Base-by-base conservation (phyloP, 305 asterid genomes). In the Fraxinus platypoda region DNA sequence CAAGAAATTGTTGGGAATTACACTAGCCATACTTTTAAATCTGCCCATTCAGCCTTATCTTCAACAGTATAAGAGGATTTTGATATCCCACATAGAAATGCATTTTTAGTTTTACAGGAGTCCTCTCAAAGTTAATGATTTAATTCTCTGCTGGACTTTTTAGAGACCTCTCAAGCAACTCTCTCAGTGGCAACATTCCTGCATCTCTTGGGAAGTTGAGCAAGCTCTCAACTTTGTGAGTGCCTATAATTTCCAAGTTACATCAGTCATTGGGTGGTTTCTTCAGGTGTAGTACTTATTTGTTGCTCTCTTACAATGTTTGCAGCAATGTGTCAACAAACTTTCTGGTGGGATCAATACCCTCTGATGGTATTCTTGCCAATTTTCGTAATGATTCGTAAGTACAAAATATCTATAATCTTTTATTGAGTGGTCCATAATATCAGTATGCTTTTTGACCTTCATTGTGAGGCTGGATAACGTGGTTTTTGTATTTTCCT, bases 151-250 rank as follows among this genome's bases (percentile, higher is more conserved):
- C 81, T 84, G 78, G 78, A 81, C 85, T 80, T 68, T 81, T 54
- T 90, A 96, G 99, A 90, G 99, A 96, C 87, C 92, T 96, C 82
- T 96, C 99, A 28, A 93, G 99, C 94, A 96, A 96, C 91, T 93
- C 97, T 84, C 97, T 96, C 76, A 91, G 99, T 84, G 98, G 98
- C 87, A 88, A 76, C 84, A 92, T 96, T 91, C 99, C 99, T 84
- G 82, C 85, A 78, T 91, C 99, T 71, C 95, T 96, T 80, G 99
- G 98, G 86, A 93, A 94, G 81, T 88, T 94, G 77, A 86, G 84
- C 94, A 90, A 91, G 87, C 98, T 96, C 64, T 83, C 87, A 30
- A 82, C 78, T 76, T 92, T 96, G 99, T 96, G 90, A 90, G 99
- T 93, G 75, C 83, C 74, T 86, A 31, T 78, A 31, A 35, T 82